Base-by-base conservation (phyloP, 805 yeast species). In the Candida alai region DNA sequence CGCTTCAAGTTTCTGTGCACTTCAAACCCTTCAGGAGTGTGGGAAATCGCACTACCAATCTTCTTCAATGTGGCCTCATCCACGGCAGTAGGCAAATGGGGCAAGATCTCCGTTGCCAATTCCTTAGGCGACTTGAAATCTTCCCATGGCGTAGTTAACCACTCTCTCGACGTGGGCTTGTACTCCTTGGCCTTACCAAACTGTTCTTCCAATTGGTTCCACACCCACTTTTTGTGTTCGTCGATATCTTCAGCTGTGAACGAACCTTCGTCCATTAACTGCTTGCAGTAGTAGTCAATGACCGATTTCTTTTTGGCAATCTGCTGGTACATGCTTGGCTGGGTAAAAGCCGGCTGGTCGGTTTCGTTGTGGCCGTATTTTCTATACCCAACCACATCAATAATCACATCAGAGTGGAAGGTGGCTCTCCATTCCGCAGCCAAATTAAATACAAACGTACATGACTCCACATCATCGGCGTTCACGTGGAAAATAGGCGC, bases 401-500 rank as follows among this genome's bases (percentile, higher is more conserved):
- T 79, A 53, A 93, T 86, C 39, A 88, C 97, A 59, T 93, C 98
- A 40, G 95, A 75, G 71, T 90, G 90, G 93, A 85, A 93, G 41
- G 86, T 80, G 30, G 93, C 85, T 70, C 98, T 84, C 95, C 96
- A 93, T 68, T 93, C 96, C 41, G 98, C 97, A 46, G 98, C 98
- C 62, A 93, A 74, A 64, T 87, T 84, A 77, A 89, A 89, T 51
- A 90, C 80, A 59, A 82, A 93, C 33, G 87, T 84, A 40, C 84
- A 82, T 28, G 94, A 85, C 71, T 93, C 99, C 45, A 87, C 88
- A 59, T 93, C 97, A 64, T 93, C 97, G 16, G 97, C 97, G 57
- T 93, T 93, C 33, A 93, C 97, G 66, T 93, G 99, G 95, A 93
- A 93, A 53, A 93, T 88, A 43, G 99, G 99, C 16, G 97, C 96